Percentiles rank a stretch among this genome's conserved stretches.
Conservation (phyloP, 768 basidiomycete species). For the Clavulina sp. region DNA sequence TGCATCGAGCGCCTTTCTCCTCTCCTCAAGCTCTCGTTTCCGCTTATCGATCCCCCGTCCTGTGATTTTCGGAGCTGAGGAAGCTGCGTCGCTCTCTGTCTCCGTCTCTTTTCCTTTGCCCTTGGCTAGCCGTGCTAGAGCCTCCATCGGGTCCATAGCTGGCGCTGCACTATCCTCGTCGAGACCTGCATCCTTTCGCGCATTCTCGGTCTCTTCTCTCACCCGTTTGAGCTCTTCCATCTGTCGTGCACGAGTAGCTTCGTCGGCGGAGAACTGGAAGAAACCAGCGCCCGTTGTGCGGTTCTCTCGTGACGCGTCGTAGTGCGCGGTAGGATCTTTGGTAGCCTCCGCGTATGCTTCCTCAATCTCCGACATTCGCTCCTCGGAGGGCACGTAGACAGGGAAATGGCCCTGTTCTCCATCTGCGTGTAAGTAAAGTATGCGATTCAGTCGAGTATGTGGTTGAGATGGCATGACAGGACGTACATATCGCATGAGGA, state of each 20-base stretch:
- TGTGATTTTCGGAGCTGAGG: not conserved
- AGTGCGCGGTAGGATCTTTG: constrained; percentile 59
- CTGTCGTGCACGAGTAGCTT: constrained; percentile 55
- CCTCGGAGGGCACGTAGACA: constrained; percentile 67
- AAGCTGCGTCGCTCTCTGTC: not conserved
- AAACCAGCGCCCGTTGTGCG: constrained; percentile 81
- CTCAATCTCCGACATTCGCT: constrained; percentile 57
- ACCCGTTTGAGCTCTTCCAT: constrained; percentile 64
- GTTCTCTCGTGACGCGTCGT: constrained; percentile 65
- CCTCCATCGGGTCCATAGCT: constrained; percentile 3
- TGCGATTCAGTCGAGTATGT: not conserved
- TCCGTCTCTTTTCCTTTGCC: not conserved
- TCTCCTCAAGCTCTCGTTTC: constrained; percentile 11
- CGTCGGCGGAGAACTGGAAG: constrained; percentile 81
- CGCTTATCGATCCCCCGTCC: constrained; percentile 4
- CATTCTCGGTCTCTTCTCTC: constrained; percentile 2
- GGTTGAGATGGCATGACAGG: not conserved
- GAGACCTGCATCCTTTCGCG: constrained; percentile 5
- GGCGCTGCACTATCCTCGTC: constrained; percentile 1
- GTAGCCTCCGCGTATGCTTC: constrained; percentile 51
- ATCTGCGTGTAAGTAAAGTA: constrained; percentile 24
- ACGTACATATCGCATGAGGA: constrained; percentile 37
- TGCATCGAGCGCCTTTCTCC: constrained; percentile 8
- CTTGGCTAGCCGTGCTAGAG: too few relatives aligned
- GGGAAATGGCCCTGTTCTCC: constrained; percentile 80